Evolutionary conservation across 805 yeast species (phyloP), one percentile per base, ranked within the genome.

Genomic region (Nakazawaea siamensis): DNA sequence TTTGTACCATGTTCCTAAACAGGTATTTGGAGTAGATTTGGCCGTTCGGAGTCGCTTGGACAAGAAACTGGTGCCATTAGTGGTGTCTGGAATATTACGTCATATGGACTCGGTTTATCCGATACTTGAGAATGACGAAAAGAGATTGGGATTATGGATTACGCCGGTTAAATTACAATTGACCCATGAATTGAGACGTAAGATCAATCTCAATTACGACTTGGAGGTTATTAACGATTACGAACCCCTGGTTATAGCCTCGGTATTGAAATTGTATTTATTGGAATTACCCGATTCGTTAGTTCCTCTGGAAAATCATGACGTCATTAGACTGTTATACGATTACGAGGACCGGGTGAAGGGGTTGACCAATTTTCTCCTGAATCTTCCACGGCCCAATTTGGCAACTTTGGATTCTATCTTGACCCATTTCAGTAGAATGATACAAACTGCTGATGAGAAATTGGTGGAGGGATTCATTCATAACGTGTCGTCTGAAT

Each of bases 231-330:
- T 58, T 13, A 48, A 60, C 31, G 40, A 52, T 1, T 52, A 62
- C 8, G 80, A 86, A 1, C 68, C 39, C 8, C 16, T 21, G 75
- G 67, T 74, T 0, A 70, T 81, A 8, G 80, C 87, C 4, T 73
- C 79, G 46, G 76, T 76, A 3, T 64, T 85, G 44, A 80, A 82
- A 51, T 64, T 84, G 24, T 85, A 81, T 55, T 58, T 85, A 19
- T 60, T 84, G 51, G 95, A 86, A 51, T 64, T 85, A 30, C 95
- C 95, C 0, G 85, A 78, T 42, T 78, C 92, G 2, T 53, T 85
- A 27, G 68, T 86, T 4, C 76, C 90, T 1, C 62, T 68, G 38
- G 72, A 70, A 31, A 61, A 71, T 40, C 80, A 77, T 50, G 92
- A 82, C 44, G 59, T 80, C 26, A 64, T 85, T 45, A 76, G 74